phyloP scores from a whole-genome alignment of 1,139 yeast species.

The Lodderomyces parapsilosis region DNA sequence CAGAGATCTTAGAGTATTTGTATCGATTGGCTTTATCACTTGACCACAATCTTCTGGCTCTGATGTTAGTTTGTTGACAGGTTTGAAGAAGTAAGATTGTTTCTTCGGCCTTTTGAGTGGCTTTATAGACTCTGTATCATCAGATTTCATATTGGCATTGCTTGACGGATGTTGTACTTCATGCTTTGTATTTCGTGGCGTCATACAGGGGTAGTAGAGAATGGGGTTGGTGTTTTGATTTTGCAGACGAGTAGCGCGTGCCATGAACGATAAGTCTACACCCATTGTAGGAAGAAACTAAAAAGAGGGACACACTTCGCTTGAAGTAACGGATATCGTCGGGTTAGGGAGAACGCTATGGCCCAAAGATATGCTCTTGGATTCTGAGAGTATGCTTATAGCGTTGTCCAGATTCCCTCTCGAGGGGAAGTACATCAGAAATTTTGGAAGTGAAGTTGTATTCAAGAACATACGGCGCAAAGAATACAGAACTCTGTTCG shows the following conservation, averaged over 20 bases:
- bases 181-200: background rate
- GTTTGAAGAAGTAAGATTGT: slow-evolving; percentile 39
- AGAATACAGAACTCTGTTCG: too few species aligned
- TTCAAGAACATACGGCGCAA: too few species aligned
- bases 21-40: slow-evolving; percentile 9
- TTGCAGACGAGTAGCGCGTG: slow-evolving; percentile 7
- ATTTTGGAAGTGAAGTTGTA: too few species aligned
- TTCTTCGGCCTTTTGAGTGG: slow-evolving; percentile 23
- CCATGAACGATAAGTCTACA: background rate
- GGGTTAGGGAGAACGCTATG: too few species aligned
- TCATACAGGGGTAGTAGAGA: background rate
- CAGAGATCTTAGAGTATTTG: slow-evolving; percentile 6
- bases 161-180: background rate
- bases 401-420: too few species aligned
- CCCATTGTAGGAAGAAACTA: too few species aligned
- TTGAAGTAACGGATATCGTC: too few species aligned
- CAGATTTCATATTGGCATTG: slow-evolving; percentile 1
- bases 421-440: too few species aligned
- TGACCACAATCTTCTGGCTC: background rate
- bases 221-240: background rate
- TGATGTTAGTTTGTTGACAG: slow-evolving; percentile 27
- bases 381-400: too few species aligned
- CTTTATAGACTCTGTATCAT: slow-evolving; percentile 13
- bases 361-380: too few species aligned
- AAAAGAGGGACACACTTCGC: too few species aligned